phyloP scores from a whole-genome alignment of 805 yeast species.

The Saccharomycopsis fodiens region DNA sequence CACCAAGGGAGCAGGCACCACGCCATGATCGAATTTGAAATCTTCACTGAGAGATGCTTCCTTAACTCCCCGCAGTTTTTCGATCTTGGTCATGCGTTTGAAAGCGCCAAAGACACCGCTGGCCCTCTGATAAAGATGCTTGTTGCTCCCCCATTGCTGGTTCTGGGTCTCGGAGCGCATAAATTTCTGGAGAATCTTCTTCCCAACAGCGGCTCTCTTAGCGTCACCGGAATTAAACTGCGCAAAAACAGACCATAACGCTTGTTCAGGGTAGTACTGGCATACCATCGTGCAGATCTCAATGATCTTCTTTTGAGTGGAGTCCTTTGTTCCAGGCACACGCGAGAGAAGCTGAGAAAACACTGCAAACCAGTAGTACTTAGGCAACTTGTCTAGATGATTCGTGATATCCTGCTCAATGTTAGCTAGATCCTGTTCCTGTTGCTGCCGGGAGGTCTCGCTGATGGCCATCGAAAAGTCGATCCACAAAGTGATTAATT shows the following conservation, averaged over 20 bases:
- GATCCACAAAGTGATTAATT: conserved; percentile 85
- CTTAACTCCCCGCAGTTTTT: conserved; percentile 18
- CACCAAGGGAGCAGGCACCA: conserved; percentile 47
- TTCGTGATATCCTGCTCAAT: conserved; percentile 38
- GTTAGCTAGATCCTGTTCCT: conserved; percentile 28
- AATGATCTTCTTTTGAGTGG: conserved; percentile 48
- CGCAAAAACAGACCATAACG: conserved; percentile 78
- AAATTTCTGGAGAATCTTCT: conserved; percentile 12
- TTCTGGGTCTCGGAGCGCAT: conserved; percentile 11
- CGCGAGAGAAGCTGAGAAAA: conserved; percentile 82
- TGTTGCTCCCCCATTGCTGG: conserved; percentile 18
- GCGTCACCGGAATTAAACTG: conserved; percentile 52
- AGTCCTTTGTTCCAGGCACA: conserved; percentile 52
- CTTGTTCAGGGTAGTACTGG: conserved; percentile 65
- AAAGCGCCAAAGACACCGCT: conserved; percentile 26
- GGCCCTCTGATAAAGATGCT: conserved; percentile 22
- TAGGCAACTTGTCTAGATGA: conserved; percentile 39
- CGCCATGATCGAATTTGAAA: conserved; percentile 34
- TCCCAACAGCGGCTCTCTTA: conserved; percentile 31
- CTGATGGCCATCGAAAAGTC: conserved; percentile 38
- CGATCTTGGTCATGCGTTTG: conserved; percentile 24
- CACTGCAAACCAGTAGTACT: conserved; percentile 70
- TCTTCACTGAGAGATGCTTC: conserved; percentile 30
- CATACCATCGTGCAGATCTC: conserved; percentile 53
- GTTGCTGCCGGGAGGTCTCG: background rate